Evolutionary conservation across 257 asterid genomes (phyloP), one percentile per base, ranked within the genome.

Genomic region (Thymus mandschuricus): DNA sequence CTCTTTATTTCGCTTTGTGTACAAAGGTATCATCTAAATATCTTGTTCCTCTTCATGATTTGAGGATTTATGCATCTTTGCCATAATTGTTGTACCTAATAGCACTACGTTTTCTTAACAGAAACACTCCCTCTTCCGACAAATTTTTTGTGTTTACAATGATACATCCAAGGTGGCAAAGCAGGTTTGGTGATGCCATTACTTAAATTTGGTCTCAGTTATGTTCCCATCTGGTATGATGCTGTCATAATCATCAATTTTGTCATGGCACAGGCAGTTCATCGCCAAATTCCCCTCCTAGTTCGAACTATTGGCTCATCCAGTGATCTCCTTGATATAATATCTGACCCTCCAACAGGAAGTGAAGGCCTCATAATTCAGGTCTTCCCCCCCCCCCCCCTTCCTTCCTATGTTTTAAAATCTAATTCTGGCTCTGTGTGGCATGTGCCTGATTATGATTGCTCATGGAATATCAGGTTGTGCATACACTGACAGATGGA

Each of bases 241-340:
- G 57, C 44, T 71, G 48, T 80, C 71, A 33, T 65, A 58, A 57
- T 70, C 11, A 52, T 73, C 77, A 66, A 66, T 80, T 69, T 64
- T 71, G 35, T 70, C 67, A 33, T 57, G 72, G 40, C 78, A 74
- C 97, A 95, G 99, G 96, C 87, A 76, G 85, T 95, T 75, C 93
- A 86, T 77, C 92, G 74, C 52, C 99, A 92, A 80, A 84, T 89
- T 64, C 98, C 96, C 35, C 83, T 92, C 74, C 97, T 92, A 70
- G 95, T 95, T 72, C 90, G 98, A 72, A 90, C 99, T 35, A 89
- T 95, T 75, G 98, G 99, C 70, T 78, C 96, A 58, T 92, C 99
- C 33, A 72, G 79, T 55, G 95, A 84, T 78, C 92, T 95, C 80
- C 98, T 95, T 59, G 85, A 74, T 68, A 82, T 89, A 77, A 68